These are phyloP conservation scores for Barnettozyma californica DNA, from an alignment of 805 yeast species.

Conservation along the genomic window DNA sequence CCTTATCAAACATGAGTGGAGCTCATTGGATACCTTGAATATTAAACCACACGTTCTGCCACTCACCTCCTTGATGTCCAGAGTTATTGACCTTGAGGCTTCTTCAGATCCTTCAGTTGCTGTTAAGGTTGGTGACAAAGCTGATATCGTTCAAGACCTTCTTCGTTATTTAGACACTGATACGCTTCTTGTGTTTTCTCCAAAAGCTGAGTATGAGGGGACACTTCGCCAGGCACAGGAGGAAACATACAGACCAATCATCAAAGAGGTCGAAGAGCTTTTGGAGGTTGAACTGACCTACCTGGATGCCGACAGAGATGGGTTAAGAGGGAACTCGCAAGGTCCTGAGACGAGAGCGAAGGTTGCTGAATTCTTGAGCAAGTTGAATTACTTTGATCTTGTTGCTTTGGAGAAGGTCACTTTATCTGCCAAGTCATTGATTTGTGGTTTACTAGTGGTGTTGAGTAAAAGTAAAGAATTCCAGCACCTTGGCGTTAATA, in stretches of 20 bases:
- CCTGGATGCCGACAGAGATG: constrained; percentile 78
- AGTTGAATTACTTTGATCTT: constrained; percentile 67
- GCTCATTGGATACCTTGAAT: constrained; percentile 54
- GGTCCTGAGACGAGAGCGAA: constrained; percentile 49
- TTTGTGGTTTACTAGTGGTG: constrained; percentile 70
- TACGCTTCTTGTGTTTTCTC: constrained; percentile 83
- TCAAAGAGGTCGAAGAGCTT: constrained; percentile 56
- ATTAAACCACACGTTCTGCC: constrained; percentile 81
- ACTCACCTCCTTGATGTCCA: constrained; percentile 77
- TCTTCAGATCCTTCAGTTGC: constrained; percentile 40
- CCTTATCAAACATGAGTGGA: constrained; percentile 85
- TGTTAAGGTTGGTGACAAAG: constrained; percentile 56
- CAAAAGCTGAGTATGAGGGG: constrained; percentile 78
- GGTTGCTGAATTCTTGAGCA: constrained; percentile 58
- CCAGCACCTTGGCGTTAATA: constrained; percentile 37
- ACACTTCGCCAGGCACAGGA: constrained; percentile 75
- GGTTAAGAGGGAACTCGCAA: constrained; percentile 79
- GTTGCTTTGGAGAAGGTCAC: constrained; percentile 91
- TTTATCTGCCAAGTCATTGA: constrained; percentile 76
- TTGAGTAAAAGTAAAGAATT: constrained; percentile 37
- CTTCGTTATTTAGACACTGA: constrained; percentile 91
- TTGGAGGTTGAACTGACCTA: constrained; percentile 42
- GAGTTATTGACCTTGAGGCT: constrained; percentile 72
- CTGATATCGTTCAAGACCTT: constrained; percentile 52
- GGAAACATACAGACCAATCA: constrained; percentile 68